These are phyloP conservation scores for Magnolia sinica DNA, from an alignment of 164 flowering plant species.

Conservation along the genomic window DNA sequence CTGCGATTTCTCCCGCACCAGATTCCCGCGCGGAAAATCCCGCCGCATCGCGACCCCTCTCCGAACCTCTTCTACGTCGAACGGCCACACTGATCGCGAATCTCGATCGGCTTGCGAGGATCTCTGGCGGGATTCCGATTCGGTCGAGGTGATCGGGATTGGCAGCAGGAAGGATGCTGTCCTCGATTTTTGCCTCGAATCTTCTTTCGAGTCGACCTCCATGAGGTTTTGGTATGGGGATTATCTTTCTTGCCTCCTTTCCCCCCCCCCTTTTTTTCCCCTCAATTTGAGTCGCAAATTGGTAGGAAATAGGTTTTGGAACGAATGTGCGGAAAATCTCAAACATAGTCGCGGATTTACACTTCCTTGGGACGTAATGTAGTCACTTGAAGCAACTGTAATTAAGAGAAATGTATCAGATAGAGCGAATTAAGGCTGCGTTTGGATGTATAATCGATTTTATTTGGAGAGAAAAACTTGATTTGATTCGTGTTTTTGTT, in stretches of 20 bases:
- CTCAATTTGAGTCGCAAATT: not conserved
- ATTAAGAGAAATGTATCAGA: not conserved
- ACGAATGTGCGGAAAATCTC: not conserved
- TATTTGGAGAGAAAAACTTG: too few species aligned
- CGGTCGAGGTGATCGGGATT: constrained; percentile 66
- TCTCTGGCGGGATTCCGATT: constrained; percentile 18
- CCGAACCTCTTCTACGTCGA: constrained; percentile 11
- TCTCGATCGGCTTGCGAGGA: constrained; percentile 13
- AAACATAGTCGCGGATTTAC: not conserved
- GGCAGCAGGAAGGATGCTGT: constrained; percentile 82
- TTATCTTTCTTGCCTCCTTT: not conserved
- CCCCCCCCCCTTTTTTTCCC: not conserved
- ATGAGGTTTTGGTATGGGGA: constrained; percentile 64
- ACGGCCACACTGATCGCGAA: constrained; percentile 2
- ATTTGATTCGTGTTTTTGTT: too few species aligned
- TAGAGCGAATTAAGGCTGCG: not conserved
- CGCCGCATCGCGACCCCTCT: constrained; percentile 6
- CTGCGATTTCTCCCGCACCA: constrained; percentile 7
- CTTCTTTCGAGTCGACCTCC: constrained; percentile 42
- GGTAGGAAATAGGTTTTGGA: not conserved
- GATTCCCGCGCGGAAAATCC: constrained; percentile 6
- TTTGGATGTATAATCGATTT: too few species aligned
- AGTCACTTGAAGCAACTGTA: not conserved
- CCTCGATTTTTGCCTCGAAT: constrained; percentile 62
- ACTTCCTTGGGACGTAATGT: not conserved